Conservation (phyloP, 106 monocot genomes). For the Platanthera zijinensis region DNA sequence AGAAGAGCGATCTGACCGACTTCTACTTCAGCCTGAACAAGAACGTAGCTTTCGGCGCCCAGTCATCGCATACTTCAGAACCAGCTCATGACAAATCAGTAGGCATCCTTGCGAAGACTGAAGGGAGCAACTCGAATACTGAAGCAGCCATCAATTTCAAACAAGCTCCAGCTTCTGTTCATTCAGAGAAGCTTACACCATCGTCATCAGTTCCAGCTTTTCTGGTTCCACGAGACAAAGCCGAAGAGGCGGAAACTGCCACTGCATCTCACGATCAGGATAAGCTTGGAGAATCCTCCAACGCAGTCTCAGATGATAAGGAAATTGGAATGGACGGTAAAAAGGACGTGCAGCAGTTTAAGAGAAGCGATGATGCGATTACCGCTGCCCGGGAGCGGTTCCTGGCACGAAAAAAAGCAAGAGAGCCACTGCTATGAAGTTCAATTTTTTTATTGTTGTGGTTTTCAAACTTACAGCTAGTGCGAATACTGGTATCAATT, state of each 20-base stretch:
- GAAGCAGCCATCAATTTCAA: background rate
- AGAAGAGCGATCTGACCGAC: constrained; percentile 64
- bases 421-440: constrained; percentile 17
- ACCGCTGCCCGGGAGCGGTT: constrained; percentile 65
- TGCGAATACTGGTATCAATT: too few species aligned
- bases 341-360: constrained; percentile 21
- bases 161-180: background rate
- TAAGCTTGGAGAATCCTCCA: background rate
- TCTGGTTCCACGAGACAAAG: background rate
- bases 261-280: background rate
- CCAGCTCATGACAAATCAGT: constrained; percentile 12
- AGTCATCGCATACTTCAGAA: constrained; percentile 11
- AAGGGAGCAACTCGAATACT: constrained; percentile 5
- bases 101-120: background rate
- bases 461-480: too few species aligned
- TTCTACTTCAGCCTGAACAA: constrained; percentile 83
- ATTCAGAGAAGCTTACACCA: background rate
- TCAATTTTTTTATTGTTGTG: background rate
- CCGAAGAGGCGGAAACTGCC: background rate
- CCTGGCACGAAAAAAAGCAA: constrained; percentile 74
- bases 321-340: constrained; percentile 15
- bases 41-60: constrained; percentile 82
- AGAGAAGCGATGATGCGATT: constrained; percentile 64
- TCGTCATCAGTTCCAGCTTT: background rate
- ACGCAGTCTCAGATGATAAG: constrained; percentile 2